These are phyloP conservation scores for Carex parvula DNA, from an alignment of 176 grass and related monocot genomes.

Conservation along the genomic window DNA sequence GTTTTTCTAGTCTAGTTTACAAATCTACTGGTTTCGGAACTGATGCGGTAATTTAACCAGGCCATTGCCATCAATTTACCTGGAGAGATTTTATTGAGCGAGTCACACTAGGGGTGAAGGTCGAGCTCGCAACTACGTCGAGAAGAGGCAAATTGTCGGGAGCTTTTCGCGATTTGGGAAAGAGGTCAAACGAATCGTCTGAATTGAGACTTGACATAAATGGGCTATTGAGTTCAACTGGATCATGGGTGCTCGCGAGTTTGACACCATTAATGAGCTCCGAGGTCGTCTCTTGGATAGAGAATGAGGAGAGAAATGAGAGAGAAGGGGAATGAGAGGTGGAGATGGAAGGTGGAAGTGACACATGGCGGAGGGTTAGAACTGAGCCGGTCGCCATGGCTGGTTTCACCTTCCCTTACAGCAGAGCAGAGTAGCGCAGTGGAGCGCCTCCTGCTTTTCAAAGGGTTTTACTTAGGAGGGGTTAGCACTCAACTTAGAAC, in stretches of 20 bases:
- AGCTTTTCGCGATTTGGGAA: neutral
- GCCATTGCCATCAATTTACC: neutral
- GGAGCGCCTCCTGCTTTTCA: neutral
- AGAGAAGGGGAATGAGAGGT: conserved; percentile 13
- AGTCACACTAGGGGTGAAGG: neutral
- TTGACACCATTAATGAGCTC: neutral
- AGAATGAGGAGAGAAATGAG: conserved; percentile 5
- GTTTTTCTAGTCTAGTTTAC: neutral
- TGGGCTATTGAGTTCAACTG: neutral
- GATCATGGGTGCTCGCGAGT: neutral
- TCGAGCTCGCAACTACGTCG: conserved; percentile 11
- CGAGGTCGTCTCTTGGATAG: conserved; percentile 37
- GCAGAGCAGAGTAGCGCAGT: neutral
- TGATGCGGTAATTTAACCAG: neutral
- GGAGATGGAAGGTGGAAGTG: conserved; percentile 19
- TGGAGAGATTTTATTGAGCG: neutral
- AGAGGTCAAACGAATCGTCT: neutral
- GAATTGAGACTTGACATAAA: neutral
- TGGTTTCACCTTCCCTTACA: neutral
- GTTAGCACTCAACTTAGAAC: neutral
- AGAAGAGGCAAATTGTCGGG: neutral
- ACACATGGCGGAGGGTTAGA: conserved; percentile 8
- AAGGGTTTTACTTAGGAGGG: neutral
- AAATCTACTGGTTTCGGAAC: neutral
- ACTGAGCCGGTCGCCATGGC: conserved; percentile 1